Percentiles rank a stretch among this genome's conserved stretches.
Evolutionary conservation across 139 green algal species (phyloP).

Genomic region (Bryopsis sp.): DNA sequence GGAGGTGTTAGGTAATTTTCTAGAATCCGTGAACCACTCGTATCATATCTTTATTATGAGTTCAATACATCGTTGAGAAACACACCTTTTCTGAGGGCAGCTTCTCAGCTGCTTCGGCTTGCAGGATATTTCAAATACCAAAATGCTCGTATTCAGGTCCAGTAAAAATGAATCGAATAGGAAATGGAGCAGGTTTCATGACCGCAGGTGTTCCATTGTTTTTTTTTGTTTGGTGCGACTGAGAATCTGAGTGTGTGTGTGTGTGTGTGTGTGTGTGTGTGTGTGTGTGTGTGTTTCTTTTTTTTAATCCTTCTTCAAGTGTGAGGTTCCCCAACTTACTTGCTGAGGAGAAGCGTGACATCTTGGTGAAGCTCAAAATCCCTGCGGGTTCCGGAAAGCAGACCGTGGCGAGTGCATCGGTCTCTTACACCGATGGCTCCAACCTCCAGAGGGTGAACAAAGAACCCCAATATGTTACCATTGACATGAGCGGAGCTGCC

Average conservation of each 20-base stretch:
- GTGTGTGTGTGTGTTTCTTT: no score
- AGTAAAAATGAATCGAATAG: no score
- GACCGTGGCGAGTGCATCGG: not conserved
- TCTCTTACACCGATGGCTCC: not conserved
- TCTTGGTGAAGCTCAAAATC: not conserved
- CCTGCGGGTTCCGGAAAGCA: not conserved
- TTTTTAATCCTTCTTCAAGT: not conserved
- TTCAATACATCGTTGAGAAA: not conserved
- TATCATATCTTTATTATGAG: not conserved
- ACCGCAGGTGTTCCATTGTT: no score
- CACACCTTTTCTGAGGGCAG: no score
- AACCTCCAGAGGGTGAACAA: not conserved
- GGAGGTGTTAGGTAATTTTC: not conserved
- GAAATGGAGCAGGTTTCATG: no score
- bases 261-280: no score
- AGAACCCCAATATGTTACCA: no score
- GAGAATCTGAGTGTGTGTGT: no score
- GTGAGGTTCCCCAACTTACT: slow-evolving; percentile 7
- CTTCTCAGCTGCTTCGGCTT: no score
- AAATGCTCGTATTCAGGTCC: no score
- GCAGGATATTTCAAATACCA: not conserved
- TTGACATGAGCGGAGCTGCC: not conserved
- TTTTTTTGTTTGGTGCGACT: no score
- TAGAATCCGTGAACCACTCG: not conserved
- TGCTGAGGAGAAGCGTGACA: slow-evolving; percentile 6